phyloP scores from a whole-genome alignment of 2,329 filamentous ascomycete species.

The Juglanconis oblonga region DNA sequence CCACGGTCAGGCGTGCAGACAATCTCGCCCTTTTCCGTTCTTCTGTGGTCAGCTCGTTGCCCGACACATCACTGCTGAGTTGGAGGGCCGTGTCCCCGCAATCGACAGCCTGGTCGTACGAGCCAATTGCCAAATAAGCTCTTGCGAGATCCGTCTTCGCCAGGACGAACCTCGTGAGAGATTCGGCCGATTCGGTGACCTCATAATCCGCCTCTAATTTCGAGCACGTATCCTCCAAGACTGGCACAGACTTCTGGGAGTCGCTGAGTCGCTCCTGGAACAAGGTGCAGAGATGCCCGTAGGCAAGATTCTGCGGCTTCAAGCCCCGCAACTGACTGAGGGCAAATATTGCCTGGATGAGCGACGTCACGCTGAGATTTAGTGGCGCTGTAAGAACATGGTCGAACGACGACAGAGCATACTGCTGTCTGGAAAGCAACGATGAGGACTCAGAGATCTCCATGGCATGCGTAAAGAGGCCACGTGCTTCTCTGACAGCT shows the following conservation, averaged over 20 bases:
- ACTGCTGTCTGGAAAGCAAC: conserved; percentile 72
- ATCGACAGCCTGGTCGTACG: conserved; percentile 68
- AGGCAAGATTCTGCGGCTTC: conserved; percentile 66
- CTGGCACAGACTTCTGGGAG: conserved; percentile 58
- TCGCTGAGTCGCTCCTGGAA: conserved; percentile 80
- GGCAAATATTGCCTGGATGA: conserved; percentile 86
- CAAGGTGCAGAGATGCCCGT: conserved; percentile 74
- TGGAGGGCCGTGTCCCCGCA: conserved; percentile 79
- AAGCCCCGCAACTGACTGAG: conserved; percentile 77
- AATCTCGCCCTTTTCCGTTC: conserved; percentile 69
- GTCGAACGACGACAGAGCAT: conserved; percentile 79
- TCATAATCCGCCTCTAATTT: conserved; percentile 81
- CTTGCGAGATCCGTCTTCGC: conserved; percentile 85
- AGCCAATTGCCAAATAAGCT: conserved; percentile 68
- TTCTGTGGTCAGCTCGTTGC: conserved; percentile 62
- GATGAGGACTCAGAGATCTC: conserved; percentile 82
- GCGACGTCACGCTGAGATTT: conserved; percentile 51
- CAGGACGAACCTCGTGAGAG: conserved; percentile 74
- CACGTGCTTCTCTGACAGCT: conserved; percentile 57
- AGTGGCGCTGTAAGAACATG: conserved; percentile 61
- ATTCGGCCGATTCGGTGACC: conserved; percentile 69
- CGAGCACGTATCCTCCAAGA: conserved; percentile 64
- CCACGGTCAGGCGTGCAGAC: conserved; percentile 81
- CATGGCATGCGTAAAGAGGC: conserved; percentile 89
- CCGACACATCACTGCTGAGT: conserved; percentile 70